Base-by-base conservation (phyloP, 257 asterid species). In the Sherardia arvensis region DNA sequence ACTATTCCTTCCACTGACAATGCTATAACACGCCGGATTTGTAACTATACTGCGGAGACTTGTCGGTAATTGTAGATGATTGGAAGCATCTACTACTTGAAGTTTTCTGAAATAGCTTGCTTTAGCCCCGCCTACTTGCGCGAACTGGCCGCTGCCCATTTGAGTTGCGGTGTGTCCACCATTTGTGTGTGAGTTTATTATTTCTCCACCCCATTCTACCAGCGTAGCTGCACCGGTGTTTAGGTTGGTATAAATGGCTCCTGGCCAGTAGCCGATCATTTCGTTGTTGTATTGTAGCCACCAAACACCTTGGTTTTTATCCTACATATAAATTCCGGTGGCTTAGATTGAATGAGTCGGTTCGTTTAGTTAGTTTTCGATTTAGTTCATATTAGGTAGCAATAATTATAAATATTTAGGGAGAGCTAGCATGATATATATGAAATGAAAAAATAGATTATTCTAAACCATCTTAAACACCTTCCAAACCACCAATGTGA, bases 401-500 rank as follows among this genome's bases (percentile, higher is more conserved):
- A 4, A 34, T 34, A 34, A 4, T 4, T 34, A 34, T 34, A 34
- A 4, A 34, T 34, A 34, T 34, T 4, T 34, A 34, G 43, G 10
- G 43, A 34, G 43, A 34, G 10, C n/a, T n/a, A n/a, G n/a, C n/a
- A n/a, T n/a, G n/a, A n/a, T n/a, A n/a, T n/a, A n/a, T n/a, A n/a
- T n/a, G n/a, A n/a, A n/a, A n/a, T n/a, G n/a, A n/a, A n/a, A n/a
- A n/a, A n/a, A n/a, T n/a, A n/a, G n/a, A n/a, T n/a, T n/a, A n/a
- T n/a, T n/a, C n/a, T n/a, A n/a, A 12, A 45, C 1, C 20, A 18
- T 12, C 20, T 45, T 32, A 20, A 20, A 4, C 76, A 89, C 97
- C 97, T 90, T 87, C 97, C 97, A 90, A 68, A 90, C 85, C 76
- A 83, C 90, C 18, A 90, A 74, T 77, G 85, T 83, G 79, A 90